phyloP scores from a whole-genome alignment of 75 land plant species.

The Adiantum capillusveneris region DNA sequence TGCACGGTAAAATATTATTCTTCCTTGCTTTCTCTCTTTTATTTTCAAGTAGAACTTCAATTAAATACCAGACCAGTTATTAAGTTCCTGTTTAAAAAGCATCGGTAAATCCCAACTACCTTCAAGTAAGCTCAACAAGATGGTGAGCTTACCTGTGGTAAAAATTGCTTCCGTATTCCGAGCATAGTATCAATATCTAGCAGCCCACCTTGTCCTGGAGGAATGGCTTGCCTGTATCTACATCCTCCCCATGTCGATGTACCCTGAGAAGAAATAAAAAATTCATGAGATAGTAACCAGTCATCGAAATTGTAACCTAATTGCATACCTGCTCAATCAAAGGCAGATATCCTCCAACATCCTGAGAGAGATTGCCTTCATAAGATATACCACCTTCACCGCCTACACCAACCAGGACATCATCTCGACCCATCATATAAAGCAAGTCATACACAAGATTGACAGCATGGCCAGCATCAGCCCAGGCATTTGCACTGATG shows the following conservation, averaged over 20 bases:
- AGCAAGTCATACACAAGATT: constrained; percentile 81
- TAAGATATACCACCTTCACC: constrained; percentile 77
- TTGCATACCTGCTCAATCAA: constrained; percentile 67
- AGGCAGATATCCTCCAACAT: constrained; percentile 86
- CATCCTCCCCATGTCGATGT: constrained; percentile 53
- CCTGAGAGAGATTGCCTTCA: constrained; percentile 48
- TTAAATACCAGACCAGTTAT: no score
- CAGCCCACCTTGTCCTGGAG: constrained; percentile 47
- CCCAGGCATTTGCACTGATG: constrained; percentile 70
- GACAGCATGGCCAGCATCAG: constrained; percentile 68
- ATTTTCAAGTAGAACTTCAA: no score
- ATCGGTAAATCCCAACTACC: no score
- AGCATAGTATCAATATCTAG: constrained; percentile 54
- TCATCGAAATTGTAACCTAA: no score
- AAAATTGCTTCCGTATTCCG: constrained; percentile 56
- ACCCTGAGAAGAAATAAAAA: constrained; percentile 28
- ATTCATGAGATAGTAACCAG: constrained; percentile 6
- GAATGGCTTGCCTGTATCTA: constrained; percentile 80
- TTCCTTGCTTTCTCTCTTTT: no score
- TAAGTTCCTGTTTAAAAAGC: no score
- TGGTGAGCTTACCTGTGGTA: constrained; percentile 90
- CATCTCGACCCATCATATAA: constrained; percentile 88
- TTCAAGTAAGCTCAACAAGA: no score
- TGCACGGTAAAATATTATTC: no score
- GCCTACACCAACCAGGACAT: constrained; percentile 71